phyloP scores from a whole-genome alignment of 306 rosid species.

The Mimosa pudica region DNA sequence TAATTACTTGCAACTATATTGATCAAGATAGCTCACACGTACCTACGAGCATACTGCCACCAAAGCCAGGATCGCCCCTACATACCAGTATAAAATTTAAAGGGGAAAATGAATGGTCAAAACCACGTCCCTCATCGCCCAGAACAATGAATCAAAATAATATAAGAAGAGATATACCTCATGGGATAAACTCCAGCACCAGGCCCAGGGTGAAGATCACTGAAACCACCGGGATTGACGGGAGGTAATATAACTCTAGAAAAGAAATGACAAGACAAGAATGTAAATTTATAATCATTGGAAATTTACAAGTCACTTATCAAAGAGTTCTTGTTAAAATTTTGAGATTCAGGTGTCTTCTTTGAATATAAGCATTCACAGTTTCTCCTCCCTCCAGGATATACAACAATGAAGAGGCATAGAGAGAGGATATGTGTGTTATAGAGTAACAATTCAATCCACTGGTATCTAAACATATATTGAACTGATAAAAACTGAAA shows the following conservation, averaged over 20 bases:
- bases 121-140: not conserved
- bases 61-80: conserved; percentile 48
- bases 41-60: conserved; percentile 70
- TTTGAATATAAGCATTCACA: not conserved
- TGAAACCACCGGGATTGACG: conserved; percentile 44
- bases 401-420: not conserved
- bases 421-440: not conserved
- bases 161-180: conserved; percentile 36
- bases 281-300: not conserved
- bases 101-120: not conserved
- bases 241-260: conserved; percentile 53
- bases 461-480: not conserved
- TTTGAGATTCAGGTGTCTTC: not conserved
- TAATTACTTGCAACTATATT: not conserved
- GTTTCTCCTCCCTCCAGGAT: not conserved
- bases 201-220: conserved; percentile 64
- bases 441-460: not conserved
- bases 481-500: not conserved
- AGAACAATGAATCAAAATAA: not conserved
- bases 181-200: conserved; percentile 64
- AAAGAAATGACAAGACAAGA: not conserved
- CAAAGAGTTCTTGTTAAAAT: not conserved
- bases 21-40: conserved; percentile 6
- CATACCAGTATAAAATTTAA: not conserved
- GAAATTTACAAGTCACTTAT: not conserved